Conservation (phyloP, 345 rosid species). For the Salix suchowensis region DNA sequence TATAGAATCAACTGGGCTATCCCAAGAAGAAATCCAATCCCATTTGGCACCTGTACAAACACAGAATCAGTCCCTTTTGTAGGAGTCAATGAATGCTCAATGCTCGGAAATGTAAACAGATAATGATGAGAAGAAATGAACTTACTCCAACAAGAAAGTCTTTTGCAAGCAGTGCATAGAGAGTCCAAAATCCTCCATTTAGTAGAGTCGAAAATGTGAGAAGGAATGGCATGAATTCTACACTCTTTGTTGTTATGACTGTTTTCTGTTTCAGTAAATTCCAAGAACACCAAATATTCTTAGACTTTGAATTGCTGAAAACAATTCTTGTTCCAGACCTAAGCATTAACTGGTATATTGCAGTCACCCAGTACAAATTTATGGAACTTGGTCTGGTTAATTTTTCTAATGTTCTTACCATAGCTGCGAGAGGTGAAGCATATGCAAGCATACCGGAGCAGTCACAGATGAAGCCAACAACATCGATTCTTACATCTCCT, state of each 20-base stretch:
- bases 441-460: constrained; percentile 53
- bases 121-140: neutral
- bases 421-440: constrained; percentile 76
- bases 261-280: constrained; percentile 36
- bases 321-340: too few species aligned
- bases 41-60: constrained; percentile 46
- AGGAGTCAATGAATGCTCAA: too few species aligned
- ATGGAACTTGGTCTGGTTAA: too few species aligned
- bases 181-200: constrained; percentile 52
- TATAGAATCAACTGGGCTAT: constrained; percentile 40
- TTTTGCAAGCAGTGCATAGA: constrained; percentile 41
- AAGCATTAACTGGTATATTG: too few species aligned
- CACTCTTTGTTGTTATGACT: constrained; percentile 50
- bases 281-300: neutral
- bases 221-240: constrained; percentile 55
- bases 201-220: constrained; percentile 42
- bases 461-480: constrained; percentile 53
- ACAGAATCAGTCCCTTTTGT: too few species aligned
- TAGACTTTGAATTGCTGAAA: neutral
- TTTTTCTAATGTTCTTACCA: constrained; percentile 36
- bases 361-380: too few species aligned
- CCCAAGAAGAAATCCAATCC: constrained; percentile 46
- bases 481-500: constrained; percentile 40
- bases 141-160: constrained; percentile 54
- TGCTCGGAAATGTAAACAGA: too few species aligned